Conservation (phyloP, 306 rosid genomes). For the Ammopiptanthus mongolicus region DNA sequence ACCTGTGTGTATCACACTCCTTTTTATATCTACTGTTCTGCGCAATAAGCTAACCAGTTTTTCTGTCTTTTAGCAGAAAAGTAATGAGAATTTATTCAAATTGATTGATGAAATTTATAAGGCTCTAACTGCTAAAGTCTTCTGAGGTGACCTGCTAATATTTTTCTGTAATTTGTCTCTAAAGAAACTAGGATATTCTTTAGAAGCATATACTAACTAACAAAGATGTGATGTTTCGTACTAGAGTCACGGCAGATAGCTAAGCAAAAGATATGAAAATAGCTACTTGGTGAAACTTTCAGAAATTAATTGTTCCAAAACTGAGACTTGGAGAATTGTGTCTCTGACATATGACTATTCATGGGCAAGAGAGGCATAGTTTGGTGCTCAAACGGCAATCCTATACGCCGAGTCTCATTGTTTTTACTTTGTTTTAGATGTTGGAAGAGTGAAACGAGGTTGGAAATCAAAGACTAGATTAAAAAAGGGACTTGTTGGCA, state of each 20-base stretch:
- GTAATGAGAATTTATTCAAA: background rate
- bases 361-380: constrained; percentile 6
- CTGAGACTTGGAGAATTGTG: constrained; percentile 27
- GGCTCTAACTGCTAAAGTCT: background rate
- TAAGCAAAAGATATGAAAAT: background rate
- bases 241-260: background rate
- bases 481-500: background rate
- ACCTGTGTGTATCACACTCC: background rate
- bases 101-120: background rate
- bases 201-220: background rate
- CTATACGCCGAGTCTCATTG: constrained; percentile 7
- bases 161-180: background rate
- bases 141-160: background rate
- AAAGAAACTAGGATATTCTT: constrained; percentile 20
- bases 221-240: background rate
- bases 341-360: constrained; percentile 10
- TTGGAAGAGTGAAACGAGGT: background rate
- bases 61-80: constrained; percentile 14
- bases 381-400: background rate
- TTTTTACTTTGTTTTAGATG: background rate
- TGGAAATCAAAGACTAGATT: background rate
- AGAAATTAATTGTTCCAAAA: background rate
- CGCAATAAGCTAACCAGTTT: background rate
- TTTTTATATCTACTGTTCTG: background rate
- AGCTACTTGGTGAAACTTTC: background rate